Base-by-base conservation (phyloP, 2,329 filamentous ascomycete species). In the Zasmidium angulare region DNA sequence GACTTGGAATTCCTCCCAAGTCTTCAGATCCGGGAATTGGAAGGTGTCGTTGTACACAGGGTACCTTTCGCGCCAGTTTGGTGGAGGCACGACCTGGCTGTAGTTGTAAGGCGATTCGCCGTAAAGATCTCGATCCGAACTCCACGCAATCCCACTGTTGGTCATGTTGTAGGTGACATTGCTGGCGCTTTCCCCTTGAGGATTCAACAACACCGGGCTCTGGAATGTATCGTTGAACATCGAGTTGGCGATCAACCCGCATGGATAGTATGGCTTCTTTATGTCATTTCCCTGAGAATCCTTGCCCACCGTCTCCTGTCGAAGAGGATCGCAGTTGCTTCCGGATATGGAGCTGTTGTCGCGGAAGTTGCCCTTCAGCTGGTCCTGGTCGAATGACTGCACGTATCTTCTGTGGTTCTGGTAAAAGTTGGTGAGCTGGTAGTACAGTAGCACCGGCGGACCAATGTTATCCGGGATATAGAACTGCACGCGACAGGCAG, bases 381-480 rank as follows among this genome's bases (percentile, higher is more conserved):
- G 95, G 54, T 90, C 82, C 58, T 88, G 83, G 71, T 93, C 89
- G 70, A 96, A 89, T 1, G 91, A 96, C 72, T 91, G 90, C 61
- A 97, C 95, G 68, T 99, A 99, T 75, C 93, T 88, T 66, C 95
- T 89, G 74, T 99, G 95, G 74, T 99, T 99, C 77, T 99, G 95
- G 80, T 98, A 98, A 79, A 99, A 99, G 78, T 98, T 96, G 59
- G 91, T 93, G 63, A 99, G 86, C 67, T 89, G 89, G 77, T 99
- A 99, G 80, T 97, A 99, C 76, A 98, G 86, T 62, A 93, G 84
- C 11, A 99, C 90, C 0, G 93, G 92, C 1, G 92, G 85, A 2
- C 84, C 82, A 76, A 99, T 88, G 59, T 86, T 80, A 69, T 93
- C 88, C 1, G 91, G 91, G 9, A 97, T 86, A 36, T 84, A 80